phyloP scores from a whole-genome alignment of 2,329 filamentous ascomycete genomes.

The Colletotrichum sp. region DNA sequence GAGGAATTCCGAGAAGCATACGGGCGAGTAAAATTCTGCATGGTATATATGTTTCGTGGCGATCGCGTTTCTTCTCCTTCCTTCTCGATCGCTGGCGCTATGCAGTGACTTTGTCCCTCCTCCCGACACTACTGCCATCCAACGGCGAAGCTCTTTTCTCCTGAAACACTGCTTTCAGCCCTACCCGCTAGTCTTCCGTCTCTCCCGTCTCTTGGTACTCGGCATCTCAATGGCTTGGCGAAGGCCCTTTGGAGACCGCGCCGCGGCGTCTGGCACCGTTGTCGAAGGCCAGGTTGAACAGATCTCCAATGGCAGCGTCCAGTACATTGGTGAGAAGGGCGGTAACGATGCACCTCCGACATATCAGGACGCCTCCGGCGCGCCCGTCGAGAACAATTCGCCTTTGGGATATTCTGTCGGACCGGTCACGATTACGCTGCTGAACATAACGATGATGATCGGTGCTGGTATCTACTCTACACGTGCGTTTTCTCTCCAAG shows the following conservation, averaged over 20 bases:
- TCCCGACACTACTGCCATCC: background rate
- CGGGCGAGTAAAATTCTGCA: rapidly evolving
- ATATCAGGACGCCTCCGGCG: conserved; percentile 40
- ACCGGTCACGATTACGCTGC: conserved; percentile 57
- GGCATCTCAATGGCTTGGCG: conserved; percentile 3
- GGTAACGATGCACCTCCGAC: conserved; percentile 20
- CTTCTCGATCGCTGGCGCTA: background rate
- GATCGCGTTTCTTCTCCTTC: background rate
- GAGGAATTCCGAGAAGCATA: background rate
- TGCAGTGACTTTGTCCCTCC: background rate
- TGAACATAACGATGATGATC: conserved; percentile 67
- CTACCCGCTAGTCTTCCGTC: background rate
- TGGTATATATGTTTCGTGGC: background rate
- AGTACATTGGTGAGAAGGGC: conserved; percentile 12
- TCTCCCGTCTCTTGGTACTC: background rate
- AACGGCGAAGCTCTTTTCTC: background rate
- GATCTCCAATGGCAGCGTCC: background rate
- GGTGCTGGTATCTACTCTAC: conserved; percentile 65
- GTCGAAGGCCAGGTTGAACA: background rate
- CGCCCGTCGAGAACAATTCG: conserved; percentile 62
- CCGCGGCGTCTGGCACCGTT: background rate
- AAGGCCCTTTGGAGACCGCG: background rate
- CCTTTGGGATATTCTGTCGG: conserved; percentile 66
- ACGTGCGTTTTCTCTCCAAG: conserved; percentile 34
- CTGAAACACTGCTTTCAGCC: background rate